Evolutionary conservation across 306 rosid species (phyloP), one percentile per base, ranked within the genome.

Genomic region (Acacia crassicarpa): DNA sequence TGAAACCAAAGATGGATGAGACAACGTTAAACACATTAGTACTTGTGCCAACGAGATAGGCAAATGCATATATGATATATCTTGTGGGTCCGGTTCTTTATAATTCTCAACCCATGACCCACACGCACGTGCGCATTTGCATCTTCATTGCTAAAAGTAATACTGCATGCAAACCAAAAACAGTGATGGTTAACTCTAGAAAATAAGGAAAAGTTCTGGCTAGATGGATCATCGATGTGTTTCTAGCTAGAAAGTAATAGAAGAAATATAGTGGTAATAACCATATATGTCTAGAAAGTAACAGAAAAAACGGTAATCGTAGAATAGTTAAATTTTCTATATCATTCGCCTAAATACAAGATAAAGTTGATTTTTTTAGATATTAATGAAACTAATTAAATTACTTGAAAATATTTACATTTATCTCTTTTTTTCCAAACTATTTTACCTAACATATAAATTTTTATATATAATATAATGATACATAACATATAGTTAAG

Each of bases 371-470:
- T 6, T 38, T 38, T 38, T 35, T 35, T 0, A 35, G 1, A 38
- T 38, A 38, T 38, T 35, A 35, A 35, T 0, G 40, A 35, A 35
- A 7, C 1, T 35, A 35, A 35, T 35, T 35, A 35, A 35, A 38
- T 38, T 38, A 38, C 1, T 38, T 38, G 6, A 38, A 38, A 38
- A 38, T 38, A 38, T 38, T 35, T 35, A 35, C 5, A 35, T 35
- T 38, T 38, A 38, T 0, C 0, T 0, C 1, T 38, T 38, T 38
- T 38, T 38, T 0, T 38, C 8, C 0, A 38, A 38, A 38, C 0
- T 6, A 6, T 38, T 38, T 38, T 38, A 1, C 1, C 0, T 38
- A 6, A 6, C 8, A 38, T 38, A 38, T 38, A 38, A 5, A 38
- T 1, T 38, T 8, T 6, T 38, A 38, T 38, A 33, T 33, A 38